phyloP scores from a whole-genome alignment of 768 basidiomycete genomes.

The Chlorophyllum brunneum region DNA sequence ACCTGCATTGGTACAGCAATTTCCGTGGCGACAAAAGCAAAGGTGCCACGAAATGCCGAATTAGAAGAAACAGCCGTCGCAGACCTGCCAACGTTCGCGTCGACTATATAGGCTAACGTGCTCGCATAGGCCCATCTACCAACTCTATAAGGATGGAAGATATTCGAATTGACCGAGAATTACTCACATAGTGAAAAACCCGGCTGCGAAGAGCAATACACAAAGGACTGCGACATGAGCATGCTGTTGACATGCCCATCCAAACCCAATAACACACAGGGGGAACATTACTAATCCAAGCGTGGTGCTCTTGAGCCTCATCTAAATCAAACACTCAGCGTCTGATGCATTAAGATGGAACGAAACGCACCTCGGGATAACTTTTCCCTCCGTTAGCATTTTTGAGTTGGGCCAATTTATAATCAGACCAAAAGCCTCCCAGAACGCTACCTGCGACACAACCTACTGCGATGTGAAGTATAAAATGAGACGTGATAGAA shows the following conservation, averaged over 20 bases:
- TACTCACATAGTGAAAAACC: constrained; percentile 71
- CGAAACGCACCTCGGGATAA: constrained; percentile 61
- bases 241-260: constrained; percentile 66
- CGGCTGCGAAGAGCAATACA: constrained; percentile 66
- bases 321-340: constrained; percentile 34
- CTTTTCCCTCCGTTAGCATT: constrained; percentile 35
- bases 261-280: constrained; percentile 61
- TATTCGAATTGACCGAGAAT: background rate
- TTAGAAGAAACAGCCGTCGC: constrained; percentile 75
- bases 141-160: background rate
- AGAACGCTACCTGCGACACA: constrained; percentile 37
- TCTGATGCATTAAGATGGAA: background rate
- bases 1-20: constrained; percentile 72
- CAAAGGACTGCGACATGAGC: constrained; percentile 66
- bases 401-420: constrained; percentile 32
- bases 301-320: constrained; percentile 66
- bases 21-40: constrained; percentile 68
- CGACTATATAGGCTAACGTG: constrained; percentile 79
- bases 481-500: background rate
- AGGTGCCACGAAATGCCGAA: constrained; percentile 66
- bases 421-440: constrained; percentile 44
- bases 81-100: constrained; percentile 79
- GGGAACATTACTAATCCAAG: constrained; percentile 58
- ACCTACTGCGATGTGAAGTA: constrained; percentile 22
- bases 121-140: constrained; percentile 34